A percentile compares a stretch with the other conserved stretches of the same genome.
Conservation (phyloP, 2,329 filamentous ascomycete genomes). For the Macrophomina phaseolina region DNA sequence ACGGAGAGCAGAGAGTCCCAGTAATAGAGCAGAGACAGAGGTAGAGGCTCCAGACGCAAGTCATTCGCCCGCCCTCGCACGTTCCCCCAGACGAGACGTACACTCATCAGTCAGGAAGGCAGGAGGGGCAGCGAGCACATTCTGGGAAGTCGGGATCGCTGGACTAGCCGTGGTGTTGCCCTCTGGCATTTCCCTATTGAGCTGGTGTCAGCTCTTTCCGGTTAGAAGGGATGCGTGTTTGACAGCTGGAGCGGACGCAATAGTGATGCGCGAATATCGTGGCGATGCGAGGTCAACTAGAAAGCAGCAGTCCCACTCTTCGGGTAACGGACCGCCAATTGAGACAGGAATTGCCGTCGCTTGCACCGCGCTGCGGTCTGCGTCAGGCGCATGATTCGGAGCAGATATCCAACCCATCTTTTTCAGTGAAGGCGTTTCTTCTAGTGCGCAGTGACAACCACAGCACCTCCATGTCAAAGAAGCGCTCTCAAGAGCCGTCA, state of each 20-base stretch:
- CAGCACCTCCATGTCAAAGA: background rate
- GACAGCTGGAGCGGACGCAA: no score
- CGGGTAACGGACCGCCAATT: background rate
- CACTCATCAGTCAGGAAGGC: no score
- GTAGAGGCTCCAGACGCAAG: background rate
- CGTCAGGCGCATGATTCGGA: background rate
- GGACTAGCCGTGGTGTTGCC: background rate
- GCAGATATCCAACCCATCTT: background rate
- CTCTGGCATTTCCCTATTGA: background rate
- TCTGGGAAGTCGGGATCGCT: background rate
- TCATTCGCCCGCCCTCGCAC: background rate
- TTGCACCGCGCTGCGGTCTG: conserved; percentile 11
- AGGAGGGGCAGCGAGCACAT: no score
- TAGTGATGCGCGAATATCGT: conserved; percentile 4
- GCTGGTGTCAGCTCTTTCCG: conserved; percentile 15
- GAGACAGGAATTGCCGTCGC: background rate
- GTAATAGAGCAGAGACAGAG: background rate
- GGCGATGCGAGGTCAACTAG: background rate
- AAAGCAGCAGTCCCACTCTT: background rate
- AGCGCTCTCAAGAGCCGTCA: no score
- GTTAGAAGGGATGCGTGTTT: background rate
- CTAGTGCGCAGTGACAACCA: background rate
- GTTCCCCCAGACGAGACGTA: background rate
- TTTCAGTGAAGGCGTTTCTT: background rate
- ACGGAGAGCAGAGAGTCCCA: background rate